These are phyloP conservation scores for Xylaria sp. DNA, from an alignment of 2,329 filamentous ascomycete species.

Conservation along the genomic window DNA sequence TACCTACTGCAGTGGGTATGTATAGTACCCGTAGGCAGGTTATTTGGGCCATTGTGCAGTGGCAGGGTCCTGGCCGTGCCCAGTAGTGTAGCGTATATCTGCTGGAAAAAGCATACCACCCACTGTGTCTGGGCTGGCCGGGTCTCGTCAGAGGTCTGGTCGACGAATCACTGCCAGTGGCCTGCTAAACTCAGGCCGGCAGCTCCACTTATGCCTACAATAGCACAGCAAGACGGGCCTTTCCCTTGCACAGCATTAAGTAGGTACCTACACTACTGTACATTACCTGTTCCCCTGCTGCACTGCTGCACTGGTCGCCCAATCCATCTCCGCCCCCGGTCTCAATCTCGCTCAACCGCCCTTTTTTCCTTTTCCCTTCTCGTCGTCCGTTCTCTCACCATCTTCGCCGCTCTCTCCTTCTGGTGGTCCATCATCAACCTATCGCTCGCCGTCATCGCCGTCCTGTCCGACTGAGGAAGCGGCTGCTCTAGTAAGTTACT, in stretches of 20 bases:
- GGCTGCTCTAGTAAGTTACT: constrained; percentile 23
- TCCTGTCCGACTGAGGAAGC: constrained; percentile 15
- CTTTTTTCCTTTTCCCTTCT: constrained; percentile 41
- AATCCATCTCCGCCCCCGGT: constrained; percentile 35
- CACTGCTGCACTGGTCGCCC: constrained; percentile 28
- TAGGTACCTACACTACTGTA: not conserved
- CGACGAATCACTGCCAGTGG: constrained; percentile 7
- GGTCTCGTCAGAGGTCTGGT: no score
- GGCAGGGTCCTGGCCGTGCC: no score
- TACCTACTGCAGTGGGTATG: no score
- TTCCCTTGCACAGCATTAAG: constrained; percentile 1
- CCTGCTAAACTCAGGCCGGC: constrained; percentile 6
- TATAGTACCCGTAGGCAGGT: no score
- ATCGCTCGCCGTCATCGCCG: constrained; percentile 29
- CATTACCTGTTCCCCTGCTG: not conserved
- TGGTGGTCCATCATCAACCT: constrained; percentile 26
- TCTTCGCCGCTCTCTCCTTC: constrained; percentile 27
- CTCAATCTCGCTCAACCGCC: constrained; percentile 40
- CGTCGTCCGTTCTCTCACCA: constrained; percentile 35
- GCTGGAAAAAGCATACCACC: constrained; percentile 1
- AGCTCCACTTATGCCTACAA: constrained; percentile 20
- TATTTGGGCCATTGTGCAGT: no score
- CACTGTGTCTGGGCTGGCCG: no score
- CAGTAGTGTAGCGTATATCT: no score
- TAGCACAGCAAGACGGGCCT: constrained; percentile 2